Conservation (phyloP, 345 rosid genomes). For the Firmiana major region DNA sequence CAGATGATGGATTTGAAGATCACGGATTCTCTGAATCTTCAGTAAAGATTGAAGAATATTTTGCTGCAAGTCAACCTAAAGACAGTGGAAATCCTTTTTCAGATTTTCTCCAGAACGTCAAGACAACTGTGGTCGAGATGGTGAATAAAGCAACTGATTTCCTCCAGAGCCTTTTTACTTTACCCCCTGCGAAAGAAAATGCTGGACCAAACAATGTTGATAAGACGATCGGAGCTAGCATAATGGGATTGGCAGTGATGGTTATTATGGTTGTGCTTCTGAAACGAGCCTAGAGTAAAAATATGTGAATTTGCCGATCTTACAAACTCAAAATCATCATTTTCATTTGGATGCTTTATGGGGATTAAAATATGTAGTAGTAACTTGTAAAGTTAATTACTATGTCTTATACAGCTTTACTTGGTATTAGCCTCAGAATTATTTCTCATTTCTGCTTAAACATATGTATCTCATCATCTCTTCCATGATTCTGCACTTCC, state of each 20-base stretch:
- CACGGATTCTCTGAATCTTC: conserved; percentile 21
- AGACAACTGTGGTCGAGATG: conserved; percentile 46
- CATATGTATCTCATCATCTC: no score
- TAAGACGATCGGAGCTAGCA: conserved; percentile 31
- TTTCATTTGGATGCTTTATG: not conserved
- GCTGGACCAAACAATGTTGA: conserved; percentile 27
- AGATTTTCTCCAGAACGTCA: conserved; percentile 40
- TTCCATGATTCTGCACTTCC: not conserved
- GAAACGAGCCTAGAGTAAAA: conserved; percentile 44
- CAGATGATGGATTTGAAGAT: conserved; percentile 25
- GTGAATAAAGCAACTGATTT: conserved; percentile 43
- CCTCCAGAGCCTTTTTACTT: conserved; percentile 55
- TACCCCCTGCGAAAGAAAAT: conserved; percentile 27
- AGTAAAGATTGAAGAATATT: conserved; percentile 23
- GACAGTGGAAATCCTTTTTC: conserved; percentile 4
- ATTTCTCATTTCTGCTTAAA: no score
- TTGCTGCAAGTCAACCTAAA: conserved; percentile 23
- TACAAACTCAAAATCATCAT: not conserved
- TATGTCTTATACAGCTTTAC: not conserved
- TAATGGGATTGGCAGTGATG: conserved; percentile 63
- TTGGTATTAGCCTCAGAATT: not conserved
- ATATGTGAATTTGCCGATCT: conserved; percentile 37
- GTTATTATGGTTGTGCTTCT: conserved; percentile 61
- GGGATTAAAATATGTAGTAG: not conserved
- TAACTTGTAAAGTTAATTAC: not conserved